These are phyloP conservation scores for Penicillium mononematosum DNA, from an alignment of 495 filamentous ascomycete genomes.

Conservation along the genomic window DNA sequence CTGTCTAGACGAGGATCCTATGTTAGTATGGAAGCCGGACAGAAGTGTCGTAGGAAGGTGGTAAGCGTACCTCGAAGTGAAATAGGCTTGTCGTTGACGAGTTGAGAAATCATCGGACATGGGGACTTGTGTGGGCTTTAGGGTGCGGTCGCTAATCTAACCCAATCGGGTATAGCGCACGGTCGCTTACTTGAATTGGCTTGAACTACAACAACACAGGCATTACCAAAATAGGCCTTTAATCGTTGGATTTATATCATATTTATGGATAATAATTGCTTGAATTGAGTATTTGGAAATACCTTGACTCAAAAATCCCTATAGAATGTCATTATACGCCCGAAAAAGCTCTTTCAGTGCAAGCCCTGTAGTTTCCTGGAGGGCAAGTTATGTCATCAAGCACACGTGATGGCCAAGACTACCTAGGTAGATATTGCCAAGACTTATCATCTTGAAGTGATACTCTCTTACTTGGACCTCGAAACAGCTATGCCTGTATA, in stretches of 20 bases:
- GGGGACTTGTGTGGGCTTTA: conserved; percentile 51
- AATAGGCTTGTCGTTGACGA: conserved; percentile 52
- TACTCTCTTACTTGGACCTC: background rate
- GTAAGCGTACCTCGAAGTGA: conserved; percentile 50
- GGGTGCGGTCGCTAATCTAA: conserved; percentile 51
- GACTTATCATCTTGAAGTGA: background rate
- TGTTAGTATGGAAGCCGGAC: conserved; percentile 42
- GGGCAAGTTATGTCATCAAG: conserved; percentile 5
- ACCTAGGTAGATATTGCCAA: background rate
- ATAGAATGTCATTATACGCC: background rate
- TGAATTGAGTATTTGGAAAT: background rate
- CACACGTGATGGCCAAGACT: conserved; percentile 2
- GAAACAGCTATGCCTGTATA: background rate
- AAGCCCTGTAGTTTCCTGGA: conserved; percentile 8
- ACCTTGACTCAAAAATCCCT: background rate
- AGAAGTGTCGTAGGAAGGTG: conserved; percentile 35
- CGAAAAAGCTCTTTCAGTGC: background rate
- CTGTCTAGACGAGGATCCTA: conserved; percentile 41
- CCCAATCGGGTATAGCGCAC: conserved; percentile 39
- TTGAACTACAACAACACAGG: conserved; percentile 1
- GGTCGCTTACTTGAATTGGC: conserved; percentile 13
- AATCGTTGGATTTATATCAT: background rate
- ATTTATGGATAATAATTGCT: background rate
- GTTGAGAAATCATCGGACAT: conserved; percentile 47
- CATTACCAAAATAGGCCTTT: background rate